phyloP scores from a whole-genome alignment of 345 rosid species.

The Eutrema heterophyllum region DNA sequence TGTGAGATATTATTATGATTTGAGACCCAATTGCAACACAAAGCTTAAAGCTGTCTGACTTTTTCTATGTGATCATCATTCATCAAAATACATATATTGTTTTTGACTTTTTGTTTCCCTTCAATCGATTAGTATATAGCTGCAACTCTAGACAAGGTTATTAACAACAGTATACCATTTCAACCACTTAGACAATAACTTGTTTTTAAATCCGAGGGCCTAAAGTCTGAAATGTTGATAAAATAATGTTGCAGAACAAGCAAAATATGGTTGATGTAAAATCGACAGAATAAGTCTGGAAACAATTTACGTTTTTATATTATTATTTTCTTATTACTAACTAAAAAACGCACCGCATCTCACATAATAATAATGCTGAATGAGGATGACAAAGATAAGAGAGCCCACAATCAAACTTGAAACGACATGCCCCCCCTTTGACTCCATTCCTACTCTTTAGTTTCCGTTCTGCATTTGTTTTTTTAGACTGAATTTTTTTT shows the following conservation, averaged over 20 bases:
- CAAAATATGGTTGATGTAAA: neutral
- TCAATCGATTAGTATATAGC: neutral
- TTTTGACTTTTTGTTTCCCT: neutral
- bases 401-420: neutral
- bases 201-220: neutral
- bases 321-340: neutral
- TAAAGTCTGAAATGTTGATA: neutral
- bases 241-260: neutral
- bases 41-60: conserved; percentile 15
- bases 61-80: conserved; percentile 13
- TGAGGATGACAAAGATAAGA: neutral
- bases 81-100: neutral
- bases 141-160: neutral
- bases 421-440: neutral
- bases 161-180: neutral
- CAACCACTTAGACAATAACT: neutral
- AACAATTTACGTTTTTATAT: neutral
- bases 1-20: conserved; percentile 21
- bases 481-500: neutral
- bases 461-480: neutral
- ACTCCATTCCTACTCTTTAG: neutral
- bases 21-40: conserved; percentile 10
- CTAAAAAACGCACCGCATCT: neutral
- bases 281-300: too few relatives aligned
- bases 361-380: neutral